Base-by-base conservation (phyloP, 345 rosid species). In the Populus simonii region DNA sequence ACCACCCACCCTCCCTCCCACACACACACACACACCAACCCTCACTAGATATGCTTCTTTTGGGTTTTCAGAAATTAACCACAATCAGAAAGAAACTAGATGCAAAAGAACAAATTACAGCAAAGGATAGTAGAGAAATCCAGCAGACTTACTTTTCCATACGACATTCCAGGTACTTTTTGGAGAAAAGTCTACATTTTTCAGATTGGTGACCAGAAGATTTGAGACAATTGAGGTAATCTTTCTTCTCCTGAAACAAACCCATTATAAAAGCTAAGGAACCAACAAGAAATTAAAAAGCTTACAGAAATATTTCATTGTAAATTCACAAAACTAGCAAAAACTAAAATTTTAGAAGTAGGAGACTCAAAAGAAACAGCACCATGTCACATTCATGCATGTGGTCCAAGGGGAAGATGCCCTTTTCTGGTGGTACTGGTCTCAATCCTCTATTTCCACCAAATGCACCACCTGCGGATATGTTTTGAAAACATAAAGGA, bases 381-480 rank as follows among this genome's bases (percentile, higher is more conserved):
- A 96, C 98, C 92, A 76, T 25, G 80, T 96, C 99, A 67, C 98
- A 96, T 82, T 90, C 86, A 78, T 91, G 97, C 85, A 89, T 67
- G 74, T 96, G 96, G 83, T 96, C 99, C 86, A 96, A 84, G 73
- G 97, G 99, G 81, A 96, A 93, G 78, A 93, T 79, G 76, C 98
- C 99, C 71, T 96, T 93, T 73, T 93, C 98, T 3, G 99, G 98
- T 22, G 99, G 98, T 68, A 92, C 93, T 1, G 99, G 97, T 55
- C 94, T 89, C 73, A 83, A 57, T 75, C 99, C 99, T 81, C 98
- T 91, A 77, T 86, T 91, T 81, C 99, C 97, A 74, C 99, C 99
- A 84, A 92, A 93, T 73, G 97, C 97, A 72, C 98, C 99, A 74
- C 97, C 99, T 93, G 81, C 77, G 43, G 80, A 38, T 27, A 31